Percentiles rank a stretch among this genome's conserved stretches.
Conservation (phyloP, 2,329 filamentous ascomycete species). For the Monosporascus sp. region DNA sequence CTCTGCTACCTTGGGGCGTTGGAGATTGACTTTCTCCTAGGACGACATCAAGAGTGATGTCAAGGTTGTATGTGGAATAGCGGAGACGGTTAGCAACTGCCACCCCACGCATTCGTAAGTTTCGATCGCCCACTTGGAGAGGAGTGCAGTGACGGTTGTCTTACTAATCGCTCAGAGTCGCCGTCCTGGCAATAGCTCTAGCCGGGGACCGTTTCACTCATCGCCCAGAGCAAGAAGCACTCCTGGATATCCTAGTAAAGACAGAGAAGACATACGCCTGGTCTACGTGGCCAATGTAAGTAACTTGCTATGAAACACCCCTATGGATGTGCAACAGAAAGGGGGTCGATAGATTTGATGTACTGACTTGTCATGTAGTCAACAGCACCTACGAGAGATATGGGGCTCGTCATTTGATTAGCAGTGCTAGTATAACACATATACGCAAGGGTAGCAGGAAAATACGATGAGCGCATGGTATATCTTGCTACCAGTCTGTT, state of each 20-base stretch:
- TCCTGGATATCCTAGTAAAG: constrained; percentile 24
- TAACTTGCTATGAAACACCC: not conserved
- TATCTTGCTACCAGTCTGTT: not conserved
- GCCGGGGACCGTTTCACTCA: constrained; percentile 31
- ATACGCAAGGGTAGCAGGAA: not conserved
- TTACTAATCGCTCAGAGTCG: constrained; percentile 2
- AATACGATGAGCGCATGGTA: not conserved
- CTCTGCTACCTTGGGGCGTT: not conserved
- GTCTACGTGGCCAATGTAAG: constrained; percentile 7
- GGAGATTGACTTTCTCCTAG: constrained; percentile 4
- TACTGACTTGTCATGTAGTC: not conserved
- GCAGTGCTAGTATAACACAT: not conserved
- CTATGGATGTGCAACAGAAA: not conserved
- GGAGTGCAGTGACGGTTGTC: not conserved
- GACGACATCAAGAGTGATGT: constrained; percentile 16
- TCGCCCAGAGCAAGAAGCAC: constrained; percentile 23
- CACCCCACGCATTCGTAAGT: constrained; percentile 19
- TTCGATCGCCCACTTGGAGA: not conserved
- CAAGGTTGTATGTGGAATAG: constrained; percentile 21
- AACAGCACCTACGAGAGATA: not conserved
- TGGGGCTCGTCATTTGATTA: not conserved
- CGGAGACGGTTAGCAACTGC: constrained; percentile 10
- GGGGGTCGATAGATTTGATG: too few species aligned
- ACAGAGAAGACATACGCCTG: constrained; percentile 19
- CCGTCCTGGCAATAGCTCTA: constrained; percentile 20